Evolutionary conservation across 495 filamentous ascomycete species (phyloP).

Genomic region (Extremus antarcticus): DNA sequence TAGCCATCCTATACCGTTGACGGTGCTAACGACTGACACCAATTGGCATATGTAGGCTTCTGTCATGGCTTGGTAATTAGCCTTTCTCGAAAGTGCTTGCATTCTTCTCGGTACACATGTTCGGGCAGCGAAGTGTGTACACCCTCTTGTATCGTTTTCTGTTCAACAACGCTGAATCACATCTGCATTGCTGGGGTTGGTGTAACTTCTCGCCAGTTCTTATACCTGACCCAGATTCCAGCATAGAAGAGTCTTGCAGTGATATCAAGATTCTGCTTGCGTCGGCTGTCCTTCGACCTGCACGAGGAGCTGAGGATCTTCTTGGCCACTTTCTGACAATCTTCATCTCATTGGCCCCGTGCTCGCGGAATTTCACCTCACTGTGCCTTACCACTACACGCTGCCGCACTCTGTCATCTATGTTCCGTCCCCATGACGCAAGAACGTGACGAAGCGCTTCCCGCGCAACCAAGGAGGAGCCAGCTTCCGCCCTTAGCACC

Average conservation of each 20-base stretch:
- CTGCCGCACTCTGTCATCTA: not conserved
- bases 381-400: not conserved
- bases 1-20: not conserved
- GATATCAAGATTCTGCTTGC: not conserved
- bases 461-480: not conserved
- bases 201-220: not conserved
- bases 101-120: not conserved
- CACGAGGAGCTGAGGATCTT: not conserved
- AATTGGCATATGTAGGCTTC: not conserved
- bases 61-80: not conserved
- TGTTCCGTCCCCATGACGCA: slow-evolving; percentile 4
- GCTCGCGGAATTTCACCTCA: slow-evolving; percentile 8
- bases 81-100: not conserved
- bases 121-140: not conserved
- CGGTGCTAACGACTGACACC: not conserved
- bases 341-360: slow-evolving; percentile 3
- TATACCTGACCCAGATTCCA: not conserved
- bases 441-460: not conserved
- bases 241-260: not conserved
- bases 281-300: not conserved
- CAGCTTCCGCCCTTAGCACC: slow-evolving; percentile 11
- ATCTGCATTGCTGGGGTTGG: not conserved
- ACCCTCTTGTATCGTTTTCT: not conserved
- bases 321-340: not conserved
- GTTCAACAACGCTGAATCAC: not conserved